These are phyloP conservation scores for Plasmodium billcollinsi DNA, from an alignment of 169 alveolate species.

Conservation along the genomic window DNA sequence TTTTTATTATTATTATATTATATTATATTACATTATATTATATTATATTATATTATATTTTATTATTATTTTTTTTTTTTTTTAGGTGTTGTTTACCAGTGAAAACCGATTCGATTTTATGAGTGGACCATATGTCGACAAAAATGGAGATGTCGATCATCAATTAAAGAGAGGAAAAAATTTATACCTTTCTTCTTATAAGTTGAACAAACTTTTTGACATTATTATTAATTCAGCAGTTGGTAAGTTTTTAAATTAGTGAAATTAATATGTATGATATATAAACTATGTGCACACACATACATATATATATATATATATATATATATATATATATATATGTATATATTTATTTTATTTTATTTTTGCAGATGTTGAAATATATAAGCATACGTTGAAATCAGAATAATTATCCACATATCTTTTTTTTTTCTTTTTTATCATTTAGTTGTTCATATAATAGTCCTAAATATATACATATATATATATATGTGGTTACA, in stretches of 20 bases:
- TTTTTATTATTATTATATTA: too few relatives aligned
- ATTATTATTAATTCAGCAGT: constrained; percentile 51
- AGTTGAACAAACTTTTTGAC: constrained; percentile 43
- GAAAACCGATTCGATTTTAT: constrained; percentile 49
- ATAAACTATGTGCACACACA: too few relatives aligned
- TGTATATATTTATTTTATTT: not conserved
- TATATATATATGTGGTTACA: too few relatives aligned
- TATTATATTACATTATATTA: too few relatives aligned
- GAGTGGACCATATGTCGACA: constrained; percentile 66
- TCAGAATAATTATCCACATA: constrained; percentile 2
- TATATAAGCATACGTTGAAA: constrained; percentile 51
- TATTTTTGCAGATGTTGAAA: constrained; percentile 52
- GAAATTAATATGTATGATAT: not conserved
- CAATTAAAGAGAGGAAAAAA: constrained; percentile 60
- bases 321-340: too few relatives aligned
- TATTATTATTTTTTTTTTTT: not conserved
- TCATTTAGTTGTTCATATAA: too few relatives aligned
- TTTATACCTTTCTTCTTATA: constrained; percentile 39
- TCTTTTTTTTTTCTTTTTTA: too few relatives aligned
- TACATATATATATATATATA: not conserved
- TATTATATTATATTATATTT: too few relatives aligned
- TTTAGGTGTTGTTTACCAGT: constrained; percentile 48
- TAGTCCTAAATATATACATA: too few relatives aligned
- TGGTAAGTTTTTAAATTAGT: constrained; percentile 23
- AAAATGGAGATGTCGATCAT: constrained; percentile 62